Evolutionary conservation across 2,329 filamentous ascomycete species (phyloP).

Genomic region (Aspergillus pseudoglaucus): DNA sequence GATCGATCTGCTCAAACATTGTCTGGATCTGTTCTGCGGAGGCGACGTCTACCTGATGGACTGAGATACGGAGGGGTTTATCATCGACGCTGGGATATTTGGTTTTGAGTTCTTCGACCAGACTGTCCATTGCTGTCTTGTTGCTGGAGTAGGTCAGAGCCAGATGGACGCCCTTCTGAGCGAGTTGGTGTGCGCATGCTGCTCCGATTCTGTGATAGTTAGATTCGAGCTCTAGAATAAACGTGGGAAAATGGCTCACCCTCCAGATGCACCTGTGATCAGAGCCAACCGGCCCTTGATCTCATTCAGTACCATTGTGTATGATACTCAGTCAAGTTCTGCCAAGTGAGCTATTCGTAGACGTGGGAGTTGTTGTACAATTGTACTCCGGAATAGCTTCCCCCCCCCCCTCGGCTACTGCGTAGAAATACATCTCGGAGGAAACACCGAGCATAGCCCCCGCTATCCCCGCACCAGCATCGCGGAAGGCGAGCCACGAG

Average conservation of each 20-base stretch:
- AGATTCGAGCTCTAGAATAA: constrained; percentile 4
- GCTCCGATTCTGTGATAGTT: constrained; percentile 49
- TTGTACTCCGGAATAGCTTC: neutral
- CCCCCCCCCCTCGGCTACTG: neutral
- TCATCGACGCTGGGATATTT: constrained; percentile 13
- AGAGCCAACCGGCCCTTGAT: constrained; percentile 51
- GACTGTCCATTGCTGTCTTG: constrained; percentile 39
- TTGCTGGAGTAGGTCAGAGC: constrained; percentile 55
- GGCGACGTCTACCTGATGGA: constrained; percentile 54
- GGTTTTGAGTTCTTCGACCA: constrained; percentile 39
- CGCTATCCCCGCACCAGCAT: constrained; percentile 17
- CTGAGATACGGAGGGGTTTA: constrained; percentile 39
- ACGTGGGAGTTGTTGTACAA: neutral
- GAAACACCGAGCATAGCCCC: constrained; percentile 17
- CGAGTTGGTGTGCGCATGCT: constrained; percentile 53
- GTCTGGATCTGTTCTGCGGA: constrained; percentile 47
- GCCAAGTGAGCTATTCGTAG: neutral
- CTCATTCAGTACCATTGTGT: constrained; percentile 32
- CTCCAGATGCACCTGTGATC: constrained; percentile 56
- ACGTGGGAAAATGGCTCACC: constrained; percentile 36
- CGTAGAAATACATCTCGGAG: constrained; percentile 12
- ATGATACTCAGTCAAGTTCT: neutral
- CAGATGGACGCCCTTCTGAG: constrained; percentile 46
- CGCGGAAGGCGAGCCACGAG: neutral
- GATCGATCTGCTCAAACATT: constrained; percentile 51